A percentile compares a stretch with the other conserved stretches of the same genome.
These are phyloP conservation scores for Pseudogymnoascus verrucosus DNA, from an alignment of 2,329 filamentous ascomycete genomes.

Conservation along the genomic window DNA sequence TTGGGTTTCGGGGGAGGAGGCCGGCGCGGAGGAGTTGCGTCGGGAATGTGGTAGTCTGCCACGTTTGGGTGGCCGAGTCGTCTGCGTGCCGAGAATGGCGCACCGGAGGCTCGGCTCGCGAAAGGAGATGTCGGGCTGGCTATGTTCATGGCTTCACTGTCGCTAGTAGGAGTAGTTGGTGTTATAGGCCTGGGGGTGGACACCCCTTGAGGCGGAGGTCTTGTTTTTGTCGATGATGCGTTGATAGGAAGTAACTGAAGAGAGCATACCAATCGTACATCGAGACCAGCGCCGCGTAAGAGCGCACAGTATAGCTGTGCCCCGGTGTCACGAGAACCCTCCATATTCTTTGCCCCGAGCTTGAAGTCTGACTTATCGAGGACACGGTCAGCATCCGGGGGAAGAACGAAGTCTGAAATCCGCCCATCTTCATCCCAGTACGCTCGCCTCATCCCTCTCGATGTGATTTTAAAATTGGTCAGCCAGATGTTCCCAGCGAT, in stretches of 20 bases:
- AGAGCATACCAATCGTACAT: slow-evolving; percentile 79
- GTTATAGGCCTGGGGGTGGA: slow-evolving; percentile 27
- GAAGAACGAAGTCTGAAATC: slow-evolving; percentile 30
- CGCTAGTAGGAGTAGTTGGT: slow-evolving; percentile 26
- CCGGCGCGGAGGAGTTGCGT: slow-evolving; percentile 29
- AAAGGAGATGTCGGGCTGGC: slow-evolving; percentile 13
- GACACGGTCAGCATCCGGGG: slow-evolving; percentile 57
- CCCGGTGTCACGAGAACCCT: slow-evolving; percentile 82
- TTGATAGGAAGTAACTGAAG: slow-evolving; percentile 71
- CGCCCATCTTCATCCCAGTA: slow-evolving; percentile 61
- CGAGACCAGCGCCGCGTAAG: slow-evolving; percentile 72
- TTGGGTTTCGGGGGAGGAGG: slow-evolving; percentile 29
- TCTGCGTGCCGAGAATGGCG: slow-evolving; percentile 20
- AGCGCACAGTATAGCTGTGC: slow-evolving; percentile 87
- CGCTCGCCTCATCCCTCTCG: slow-evolving; percentile 60
- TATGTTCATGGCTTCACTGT: slow-evolving; percentile 17
- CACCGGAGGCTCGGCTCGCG: slow-evolving; percentile 10
- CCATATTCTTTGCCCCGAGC: slow-evolving; percentile 56
- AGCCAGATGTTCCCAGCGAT: slow-evolving; percentile 60
- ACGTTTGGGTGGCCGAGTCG: slow-evolving; percentile 34
- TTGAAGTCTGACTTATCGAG: slow-evolving; percentile 65
- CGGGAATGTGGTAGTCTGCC: slow-evolving; percentile 43
- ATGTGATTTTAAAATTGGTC: slow-evolving; percentile 61
- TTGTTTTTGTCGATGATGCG: slow-evolving; percentile 28
- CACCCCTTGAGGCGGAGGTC: slow-evolving; percentile 26